These are phyloP conservation scores for Rhododendron vialii DNA, from an alignment of 148 eudicot genomes.

Conservation along the genomic window DNA sequence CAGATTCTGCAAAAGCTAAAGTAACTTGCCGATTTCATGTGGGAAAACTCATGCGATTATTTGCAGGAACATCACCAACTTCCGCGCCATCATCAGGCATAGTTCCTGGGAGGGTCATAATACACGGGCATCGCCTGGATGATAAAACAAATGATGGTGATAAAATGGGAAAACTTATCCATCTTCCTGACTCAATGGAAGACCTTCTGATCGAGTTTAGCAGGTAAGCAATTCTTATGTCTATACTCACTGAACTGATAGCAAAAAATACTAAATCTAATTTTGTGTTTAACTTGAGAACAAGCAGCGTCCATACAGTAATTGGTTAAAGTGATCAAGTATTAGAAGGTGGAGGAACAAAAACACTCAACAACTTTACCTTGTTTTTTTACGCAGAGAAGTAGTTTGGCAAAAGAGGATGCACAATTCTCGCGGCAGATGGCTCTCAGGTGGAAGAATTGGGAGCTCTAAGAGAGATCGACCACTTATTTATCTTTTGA, in stretches of 20 bases:
- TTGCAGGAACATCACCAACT: constrained; percentile 29
- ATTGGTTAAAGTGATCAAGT: not conserved
- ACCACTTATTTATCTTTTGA: constrained; percentile 44
- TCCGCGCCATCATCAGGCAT: constrained; percentile 6
- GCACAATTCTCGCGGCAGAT: constrained; percentile 38
- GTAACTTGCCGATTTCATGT: constrained; percentile 1
- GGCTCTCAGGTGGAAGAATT: constrained; percentile 54
- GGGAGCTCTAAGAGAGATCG: constrained; percentile 44
- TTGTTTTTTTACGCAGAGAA: constrained; percentile 30
- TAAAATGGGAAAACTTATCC: constrained; percentile 35
- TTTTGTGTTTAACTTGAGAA: too few relatives aligned
- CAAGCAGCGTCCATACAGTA: not conserved
- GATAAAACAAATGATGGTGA: constrained; percentile 23
- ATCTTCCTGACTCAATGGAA: constrained; percentile 46
- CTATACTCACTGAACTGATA: not conserved
- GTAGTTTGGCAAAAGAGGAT: constrained; percentile 45
- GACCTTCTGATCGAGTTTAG: constrained; percentile 33
- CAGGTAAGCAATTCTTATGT: constrained; percentile 27
- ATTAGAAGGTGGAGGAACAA: not conserved
- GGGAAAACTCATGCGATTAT: not conserved
- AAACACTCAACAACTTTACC: too few relatives aligned
- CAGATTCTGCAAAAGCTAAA: not conserved
- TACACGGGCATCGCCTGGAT: constrained; percentile 47
- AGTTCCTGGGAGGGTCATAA: constrained; percentile 30
- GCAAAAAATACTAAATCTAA: not conserved